Conservation (phyloP, 495 filamentous ascomycete genomes). For the Penicillium cataractarum region DNA sequence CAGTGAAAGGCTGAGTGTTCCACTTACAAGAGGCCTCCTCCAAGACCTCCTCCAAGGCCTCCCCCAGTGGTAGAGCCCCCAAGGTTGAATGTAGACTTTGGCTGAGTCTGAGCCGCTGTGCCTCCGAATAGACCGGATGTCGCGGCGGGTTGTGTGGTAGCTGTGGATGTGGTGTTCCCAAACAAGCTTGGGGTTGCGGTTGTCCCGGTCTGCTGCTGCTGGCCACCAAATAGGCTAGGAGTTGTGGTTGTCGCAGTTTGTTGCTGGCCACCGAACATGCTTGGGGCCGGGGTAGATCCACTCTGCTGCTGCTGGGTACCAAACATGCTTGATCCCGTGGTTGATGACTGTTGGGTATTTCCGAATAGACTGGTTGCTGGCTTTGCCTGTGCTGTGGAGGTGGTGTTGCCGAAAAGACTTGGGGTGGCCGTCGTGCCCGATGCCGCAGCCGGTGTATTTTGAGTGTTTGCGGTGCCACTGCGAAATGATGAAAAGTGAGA, state of each 20-base stretch:
- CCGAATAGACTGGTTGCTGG: slow-evolving; percentile 55
- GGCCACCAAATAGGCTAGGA: slow-evolving; percentile 18
- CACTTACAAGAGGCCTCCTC: slow-evolving; percentile 57
- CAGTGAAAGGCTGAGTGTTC: not conserved
- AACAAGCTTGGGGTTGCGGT: slow-evolving; percentile 42
- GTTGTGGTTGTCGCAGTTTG: slow-evolving; percentile 19
- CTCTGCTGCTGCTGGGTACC: slow-evolving; percentile 33
- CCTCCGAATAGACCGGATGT: slow-evolving; percentile 48
- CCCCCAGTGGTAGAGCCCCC: slow-evolving; percentile 32
- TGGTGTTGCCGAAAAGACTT: slow-evolving; percentile 44
- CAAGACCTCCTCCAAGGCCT: too few relatives aligned
- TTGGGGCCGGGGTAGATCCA: slow-evolving; percentile 37
- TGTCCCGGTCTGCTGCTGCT: slow-evolving; percentile 29
- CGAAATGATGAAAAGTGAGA: not conserved
- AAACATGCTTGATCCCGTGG: slow-evolving; percentile 49
- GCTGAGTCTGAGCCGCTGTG: slow-evolving; percentile 42
- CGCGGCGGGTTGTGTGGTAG: slow-evolving; percentile 49
- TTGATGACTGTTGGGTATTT: slow-evolving; percentile 36
- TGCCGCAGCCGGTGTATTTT: slow-evolving; percentile 35
- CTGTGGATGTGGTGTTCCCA: slow-evolving; percentile 42
- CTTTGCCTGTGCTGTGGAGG: slow-evolving; percentile 37
- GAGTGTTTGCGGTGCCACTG: slow-evolving; percentile 32
- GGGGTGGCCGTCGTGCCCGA: slow-evolving; percentile 30
- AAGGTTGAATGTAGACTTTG: slow-evolving; percentile 41
- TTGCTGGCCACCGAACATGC: slow-evolving; percentile 37